Conservation (phyloP, 345 rosid species). For the Populus simonii region DNA sequence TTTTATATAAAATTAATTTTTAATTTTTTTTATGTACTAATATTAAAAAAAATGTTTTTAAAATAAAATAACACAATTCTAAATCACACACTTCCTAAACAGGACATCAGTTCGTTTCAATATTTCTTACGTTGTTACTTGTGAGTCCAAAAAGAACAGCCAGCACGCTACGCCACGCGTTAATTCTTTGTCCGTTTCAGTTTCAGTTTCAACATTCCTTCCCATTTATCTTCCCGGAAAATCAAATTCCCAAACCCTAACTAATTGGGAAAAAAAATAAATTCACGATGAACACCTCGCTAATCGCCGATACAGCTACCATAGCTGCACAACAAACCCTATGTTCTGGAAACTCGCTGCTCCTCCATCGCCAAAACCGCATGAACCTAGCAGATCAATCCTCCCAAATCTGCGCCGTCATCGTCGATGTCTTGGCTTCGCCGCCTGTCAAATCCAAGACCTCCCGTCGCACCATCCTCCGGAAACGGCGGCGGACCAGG, state of each 20-base stretch:
- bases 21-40: too few relatives aligned
- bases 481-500: slow-evolving; percentile 55
- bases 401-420: slow-evolving; percentile 32
- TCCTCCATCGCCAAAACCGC: slow-evolving; percentile 32
- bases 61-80: too few relatives aligned
- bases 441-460: slow-evolving; percentile 48
- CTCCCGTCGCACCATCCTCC: slow-evolving; percentile 44
- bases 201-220: neutral
- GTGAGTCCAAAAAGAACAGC: neutral
- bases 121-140: neutral
- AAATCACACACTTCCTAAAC: too few relatives aligned
- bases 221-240: neutral
- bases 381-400: slow-evolving; percentile 34
- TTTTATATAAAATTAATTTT: too few relatives aligned
- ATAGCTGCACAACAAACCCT: slow-evolving; percentile 45
- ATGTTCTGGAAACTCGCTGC: slow-evolving; percentile 49
- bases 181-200: neutral
- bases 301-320: slow-evolving; percentile 43
- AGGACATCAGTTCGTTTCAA: neutral
- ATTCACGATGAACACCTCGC: slow-evolving; percentile 50
- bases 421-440: slow-evolving; percentile 47
- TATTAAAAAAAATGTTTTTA: too few relatives aligned
- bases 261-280: neutral
- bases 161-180: slow-evolving; percentile 11
- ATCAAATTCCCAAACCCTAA: slow-evolving; percentile 8